Evolutionary conservation across 1,284 basidiomycete species (phyloP).

Genomic region (Malassezia obtusa): DNA sequence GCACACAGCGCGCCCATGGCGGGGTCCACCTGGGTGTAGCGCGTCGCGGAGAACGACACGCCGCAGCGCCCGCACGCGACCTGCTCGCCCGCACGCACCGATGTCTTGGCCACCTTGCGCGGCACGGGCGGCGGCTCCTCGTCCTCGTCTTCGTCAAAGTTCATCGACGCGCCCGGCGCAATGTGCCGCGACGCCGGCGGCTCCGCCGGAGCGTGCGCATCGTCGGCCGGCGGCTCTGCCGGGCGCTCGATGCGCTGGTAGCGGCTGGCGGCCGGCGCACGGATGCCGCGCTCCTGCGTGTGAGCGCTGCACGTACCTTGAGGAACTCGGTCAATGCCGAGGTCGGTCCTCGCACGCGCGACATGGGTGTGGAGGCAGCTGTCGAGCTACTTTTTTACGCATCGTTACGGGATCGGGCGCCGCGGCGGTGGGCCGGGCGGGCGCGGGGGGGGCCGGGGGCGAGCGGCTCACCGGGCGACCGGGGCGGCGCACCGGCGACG

Average conservation of each 20-base stretch:
- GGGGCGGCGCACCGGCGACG: background rate
- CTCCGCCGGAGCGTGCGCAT: background rate
- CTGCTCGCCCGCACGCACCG: conserved; percentile 58
- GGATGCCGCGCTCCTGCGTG: conserved; percentile 5
- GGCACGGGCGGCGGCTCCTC: conserved; percentile 54
- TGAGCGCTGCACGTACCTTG: conserved; percentile 54
- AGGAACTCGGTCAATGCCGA: conserved; percentile 87
- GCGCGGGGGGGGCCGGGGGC: background rate
- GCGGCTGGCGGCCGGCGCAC: conserved; percentile 22
- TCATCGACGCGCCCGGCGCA: conserved; percentile 28
- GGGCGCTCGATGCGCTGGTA: conserved; percentile 39
- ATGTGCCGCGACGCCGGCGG: conserved; percentile 12
- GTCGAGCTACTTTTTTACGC: background rate
- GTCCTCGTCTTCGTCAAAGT: conserved; percentile 55
- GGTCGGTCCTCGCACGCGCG: conserved; percentile 66
- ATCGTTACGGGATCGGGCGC: background rate
- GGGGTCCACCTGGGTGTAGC: conserved; percentile 53
- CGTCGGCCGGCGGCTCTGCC: conserved; percentile 12
- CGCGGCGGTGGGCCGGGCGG: conserved; percentile 12
- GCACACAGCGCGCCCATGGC: conserved; percentile 5
- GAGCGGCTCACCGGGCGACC: background rate
- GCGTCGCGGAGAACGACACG: conserved; percentile 68
- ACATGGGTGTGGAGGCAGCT: background rate
- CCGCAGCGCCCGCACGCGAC: conserved; percentile 71
- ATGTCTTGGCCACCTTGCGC: conserved; percentile 50